Conservation (phyloP, 352 stramenopile genomes). For the Elongisporangium undulatum region DNA sequence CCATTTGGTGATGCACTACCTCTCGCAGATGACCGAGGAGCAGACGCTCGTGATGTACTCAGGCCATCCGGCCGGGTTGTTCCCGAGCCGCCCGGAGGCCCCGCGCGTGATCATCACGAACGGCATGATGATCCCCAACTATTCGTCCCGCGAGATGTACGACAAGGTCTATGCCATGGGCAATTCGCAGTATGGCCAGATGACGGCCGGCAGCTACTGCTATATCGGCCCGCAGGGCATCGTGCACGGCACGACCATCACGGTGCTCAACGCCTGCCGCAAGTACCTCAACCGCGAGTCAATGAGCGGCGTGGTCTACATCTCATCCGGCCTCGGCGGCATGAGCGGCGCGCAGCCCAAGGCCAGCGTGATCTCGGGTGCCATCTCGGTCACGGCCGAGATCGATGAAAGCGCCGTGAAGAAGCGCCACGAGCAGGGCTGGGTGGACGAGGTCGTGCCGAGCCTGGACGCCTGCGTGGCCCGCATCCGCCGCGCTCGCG, state of each 20-base stretch:
- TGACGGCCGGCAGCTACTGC: slow-evolving; percentile 89
- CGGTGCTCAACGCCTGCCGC: slow-evolving; percentile 83
- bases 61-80: slow-evolving; percentile 84
- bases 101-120: slow-evolving; percentile 87
- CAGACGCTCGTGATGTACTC: slow-evolving; percentile 90
- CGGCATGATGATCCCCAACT: slow-evolving; percentile 90
- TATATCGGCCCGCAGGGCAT: slow-evolving; percentile 91
- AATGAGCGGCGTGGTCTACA: slow-evolving; percentile 77
- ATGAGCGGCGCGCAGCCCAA: slow-evolving; percentile 88
- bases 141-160: slow-evolving; percentile 81
- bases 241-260: slow-evolving; percentile 90
- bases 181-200: slow-evolving; percentile 87
- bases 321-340: slow-evolving; percentile 80
- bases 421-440: slow-evolving; percentile 84
- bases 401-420: slow-evolving; percentile 73
- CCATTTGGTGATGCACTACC: slow-evolving; percentile 83
- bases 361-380: slow-evolving; percentile 76
- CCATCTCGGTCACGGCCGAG: slow-evolving; percentile 86
- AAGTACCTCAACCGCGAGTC: slow-evolving; percentile 80
- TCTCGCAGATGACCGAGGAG: slow-evolving; percentile 83
- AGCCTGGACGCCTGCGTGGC: slow-evolving; percentile 64
- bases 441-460: slow-evolving; percentile 79
- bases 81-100: slow-evolving; percentile 65
- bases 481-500: slow-evolving; percentile 50
- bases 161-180: slow-evolving; percentile 87